phyloP scores from a whole-genome alignment of 2,329 filamentous ascomycete species.

The Colletotrichum tabaci region DNA sequence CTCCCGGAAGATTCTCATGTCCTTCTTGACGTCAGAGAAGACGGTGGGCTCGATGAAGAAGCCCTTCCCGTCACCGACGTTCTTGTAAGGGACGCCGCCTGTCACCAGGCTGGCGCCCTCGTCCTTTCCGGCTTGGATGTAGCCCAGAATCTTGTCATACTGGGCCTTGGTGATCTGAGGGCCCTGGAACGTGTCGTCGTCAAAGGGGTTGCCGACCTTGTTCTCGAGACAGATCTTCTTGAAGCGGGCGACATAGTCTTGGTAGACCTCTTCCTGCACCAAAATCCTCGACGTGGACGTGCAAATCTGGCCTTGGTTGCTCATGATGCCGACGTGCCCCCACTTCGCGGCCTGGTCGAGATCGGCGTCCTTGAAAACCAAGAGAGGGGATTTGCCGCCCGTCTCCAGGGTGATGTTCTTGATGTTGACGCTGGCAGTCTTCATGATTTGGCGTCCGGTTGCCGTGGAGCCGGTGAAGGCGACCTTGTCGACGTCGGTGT shows the following conservation, averaged over 20 bases:
- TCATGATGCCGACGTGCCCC: conserved; percentile 67
- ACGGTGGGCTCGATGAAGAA: conserved; percentile 64
- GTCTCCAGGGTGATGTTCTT: conserved; percentile 79
- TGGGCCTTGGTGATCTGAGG: conserved; percentile 81
- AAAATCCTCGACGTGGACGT: conserved; percentile 75
- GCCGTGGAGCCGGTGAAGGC: conserved; percentile 84
- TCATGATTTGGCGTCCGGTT: conserved; percentile 83
- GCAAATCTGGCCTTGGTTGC: conserved; percentile 76
- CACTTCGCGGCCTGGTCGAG: conserved; percentile 77
- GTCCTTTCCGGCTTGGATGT: conserved; percentile 77
- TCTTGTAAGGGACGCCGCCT: conserved; percentile 66
- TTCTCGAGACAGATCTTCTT: conserved; percentile 71
- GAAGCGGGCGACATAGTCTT: conserved; percentile 76
- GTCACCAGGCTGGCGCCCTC: conserved; percentile 78
- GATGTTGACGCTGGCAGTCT: conserved; percentile 75
- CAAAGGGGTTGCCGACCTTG: conserved; percentile 80
- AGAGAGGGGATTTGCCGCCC: conserved; percentile 75
- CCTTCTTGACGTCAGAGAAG: conserved; percentile 58
- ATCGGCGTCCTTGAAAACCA: conserved; percentile 77
- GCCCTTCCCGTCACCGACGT: conserved; percentile 57
- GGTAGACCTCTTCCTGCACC: conserved; percentile 73
- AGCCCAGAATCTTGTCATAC: conserved; percentile 78
- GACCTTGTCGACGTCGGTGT: conserved; percentile 81
- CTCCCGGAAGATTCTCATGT: conserved; percentile 62
- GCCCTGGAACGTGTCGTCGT: conserved; percentile 79